Conservation (phyloP, 2,329 filamentous ascomycete genomes). For the Plenodomus lindquistii region DNA sequence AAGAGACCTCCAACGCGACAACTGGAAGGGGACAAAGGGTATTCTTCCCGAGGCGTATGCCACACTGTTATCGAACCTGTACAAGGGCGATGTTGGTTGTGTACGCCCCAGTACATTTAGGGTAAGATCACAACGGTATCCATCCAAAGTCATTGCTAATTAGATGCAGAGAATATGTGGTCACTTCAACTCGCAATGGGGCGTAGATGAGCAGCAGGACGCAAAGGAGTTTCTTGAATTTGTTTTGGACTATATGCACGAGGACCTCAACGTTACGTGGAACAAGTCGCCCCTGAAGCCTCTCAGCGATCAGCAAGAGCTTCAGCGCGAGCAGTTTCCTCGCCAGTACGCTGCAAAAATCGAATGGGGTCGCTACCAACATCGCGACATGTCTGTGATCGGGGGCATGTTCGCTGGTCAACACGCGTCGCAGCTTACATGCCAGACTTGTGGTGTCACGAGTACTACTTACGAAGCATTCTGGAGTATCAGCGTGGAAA, state of each 20-base stretch:
- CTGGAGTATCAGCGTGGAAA: slow-evolving; percentile 72
- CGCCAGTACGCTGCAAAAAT: slow-evolving; percentile 68
- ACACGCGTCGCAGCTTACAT: slow-evolving; percentile 64
- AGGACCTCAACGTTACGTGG: slow-evolving; percentile 78
- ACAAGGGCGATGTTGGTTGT: slow-evolving; percentile 60
- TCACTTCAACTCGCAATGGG: slow-evolving; percentile 68
- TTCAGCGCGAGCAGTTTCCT: slow-evolving; percentile 62
- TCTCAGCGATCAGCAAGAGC: slow-evolving; percentile 63
- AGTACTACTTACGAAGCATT: slow-evolving; percentile 72
- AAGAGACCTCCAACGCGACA: slow-evolving; percentile 60
- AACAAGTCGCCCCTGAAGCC: slow-evolving; percentile 60
- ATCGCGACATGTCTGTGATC: slow-evolving; percentile 74
- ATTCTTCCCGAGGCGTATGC: slow-evolving; percentile 65
- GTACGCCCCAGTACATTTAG: slow-evolving; percentile 54
- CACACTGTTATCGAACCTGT: slow-evolving; percentile 63
- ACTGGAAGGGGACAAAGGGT: slow-evolving; percentile 68
- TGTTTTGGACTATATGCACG: slow-evolving; percentile 77
- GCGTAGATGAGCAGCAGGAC: slow-evolving; percentile 80
- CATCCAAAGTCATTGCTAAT: slow-evolving; percentile 17
- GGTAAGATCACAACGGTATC: slow-evolving; percentile 23
- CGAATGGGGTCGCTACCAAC: slow-evolving; percentile 74
- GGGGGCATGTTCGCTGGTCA: slow-evolving; percentile 79
- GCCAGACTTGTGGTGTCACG: slow-evolving; percentile 64
- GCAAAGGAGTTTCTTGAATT: slow-evolving; percentile 89
- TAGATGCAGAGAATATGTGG: slow-evolving; percentile 60